phyloP scores from a whole-genome alignment of 768 basidiomycete species.

The Leccinum uliginosum region DNA sequence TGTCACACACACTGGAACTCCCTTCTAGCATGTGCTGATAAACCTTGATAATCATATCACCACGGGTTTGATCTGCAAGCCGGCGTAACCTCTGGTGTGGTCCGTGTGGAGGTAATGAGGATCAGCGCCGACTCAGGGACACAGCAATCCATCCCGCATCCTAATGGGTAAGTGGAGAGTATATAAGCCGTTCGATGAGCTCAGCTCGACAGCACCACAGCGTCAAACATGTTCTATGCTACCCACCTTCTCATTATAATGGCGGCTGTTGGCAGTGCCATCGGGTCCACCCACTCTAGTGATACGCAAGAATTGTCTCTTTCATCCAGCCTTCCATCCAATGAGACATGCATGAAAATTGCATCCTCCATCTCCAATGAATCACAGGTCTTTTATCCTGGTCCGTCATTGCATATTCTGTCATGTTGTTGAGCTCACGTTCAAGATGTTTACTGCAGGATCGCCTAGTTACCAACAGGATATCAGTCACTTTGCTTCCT shows the following conservation, averaged over 20 bases:
- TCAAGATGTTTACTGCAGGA: not conserved
- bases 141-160: not conserved
- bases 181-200: not conserved
- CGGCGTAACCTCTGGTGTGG: no score
- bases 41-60: no score
- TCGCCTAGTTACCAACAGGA: constrained; percentile 36
- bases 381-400: constrained; percentile 1
- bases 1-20: no score
- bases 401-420: not conserved
- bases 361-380: not conserved
- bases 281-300: not conserved
- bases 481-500: constrained; percentile 19
- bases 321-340: not conserved
- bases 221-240: not conserved
- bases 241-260: not conserved
- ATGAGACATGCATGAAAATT: constrained; percentile 1
- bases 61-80: not conserved
- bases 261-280: not conserved
- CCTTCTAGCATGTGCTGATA: no score
- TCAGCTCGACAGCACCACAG: not conserved
- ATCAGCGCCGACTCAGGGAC: not conserved
- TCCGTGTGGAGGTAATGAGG: no score
- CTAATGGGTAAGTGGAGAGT: not conserved
- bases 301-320: not conserved
- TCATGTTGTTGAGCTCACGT: no score